Conservation (phyloP, 176 grass and related monocot genomes). For the Olyra latifolia region DNA sequence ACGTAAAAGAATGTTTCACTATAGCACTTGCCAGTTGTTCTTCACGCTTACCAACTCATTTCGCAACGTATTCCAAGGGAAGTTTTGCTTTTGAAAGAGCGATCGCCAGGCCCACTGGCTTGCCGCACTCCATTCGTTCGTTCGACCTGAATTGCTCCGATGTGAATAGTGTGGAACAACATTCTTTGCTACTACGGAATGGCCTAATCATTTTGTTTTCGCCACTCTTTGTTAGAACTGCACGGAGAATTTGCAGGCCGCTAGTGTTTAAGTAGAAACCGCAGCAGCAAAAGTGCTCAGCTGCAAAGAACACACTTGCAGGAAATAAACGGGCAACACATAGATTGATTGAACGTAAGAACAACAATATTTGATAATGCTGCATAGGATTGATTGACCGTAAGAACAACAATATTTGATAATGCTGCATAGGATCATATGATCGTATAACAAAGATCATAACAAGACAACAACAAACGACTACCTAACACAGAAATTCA, state of each 20-base stretch:
- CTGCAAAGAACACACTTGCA: not conserved
- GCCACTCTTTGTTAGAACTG: not conserved
- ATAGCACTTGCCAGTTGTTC: too few species aligned
- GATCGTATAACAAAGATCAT: constrained; percentile 32
- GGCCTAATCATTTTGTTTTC: not conserved
- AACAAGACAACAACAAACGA: constrained; percentile 21
- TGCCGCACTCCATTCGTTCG: too few species aligned
- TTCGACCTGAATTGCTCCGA: too few species aligned
- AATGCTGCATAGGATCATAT: constrained; percentile 17
- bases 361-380: constrained; percentile 6
- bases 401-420: constrained; percentile 15
- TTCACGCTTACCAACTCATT: too few species aligned
- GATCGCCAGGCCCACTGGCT: too few species aligned
- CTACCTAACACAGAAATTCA: constrained; percentile 26
- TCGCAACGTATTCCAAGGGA: not conserved
- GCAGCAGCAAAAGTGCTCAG: not conserved
- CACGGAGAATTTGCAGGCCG: not conserved
- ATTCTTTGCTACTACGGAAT: not conserved
- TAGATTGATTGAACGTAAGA: not conserved
- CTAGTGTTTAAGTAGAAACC: not conserved
- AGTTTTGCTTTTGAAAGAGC: too few species aligned
- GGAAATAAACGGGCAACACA: not conserved
- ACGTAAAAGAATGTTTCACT: too few species aligned
- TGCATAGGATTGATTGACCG: constrained; percentile 29
- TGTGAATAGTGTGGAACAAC: too few species aligned